phyloP scores from a whole-genome alignment of 129 eudicot genomes.

The Pittosporum tobira region DNA sequence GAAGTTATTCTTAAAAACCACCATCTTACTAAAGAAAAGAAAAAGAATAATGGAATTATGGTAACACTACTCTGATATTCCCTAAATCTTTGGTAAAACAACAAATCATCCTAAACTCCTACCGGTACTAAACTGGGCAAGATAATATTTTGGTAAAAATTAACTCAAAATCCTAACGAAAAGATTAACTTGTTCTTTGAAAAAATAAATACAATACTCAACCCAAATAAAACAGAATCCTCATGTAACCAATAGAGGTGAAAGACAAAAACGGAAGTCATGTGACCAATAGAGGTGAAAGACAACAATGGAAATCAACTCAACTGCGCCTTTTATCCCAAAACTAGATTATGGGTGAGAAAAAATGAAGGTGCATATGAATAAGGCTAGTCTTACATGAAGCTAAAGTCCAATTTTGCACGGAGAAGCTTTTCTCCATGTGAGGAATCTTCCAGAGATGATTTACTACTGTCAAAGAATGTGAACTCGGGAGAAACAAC shows the following conservation, averaged over 20 bases:
- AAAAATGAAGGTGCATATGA: not conserved
- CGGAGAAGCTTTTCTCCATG: constrained; percentile 91
- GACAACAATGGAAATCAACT: no score
- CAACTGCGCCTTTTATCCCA: no score
- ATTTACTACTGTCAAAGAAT: constrained; percentile 87
- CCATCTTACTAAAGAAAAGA: no score
- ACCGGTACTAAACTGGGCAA: not conserved
- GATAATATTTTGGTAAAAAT: not conserved
- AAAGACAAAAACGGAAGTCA: not conserved
- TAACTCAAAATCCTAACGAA: not conserved
- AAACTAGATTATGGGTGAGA: no score
- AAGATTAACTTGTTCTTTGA: not conserved
- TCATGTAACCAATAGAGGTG: not conserved
- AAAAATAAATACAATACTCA: not conserved
- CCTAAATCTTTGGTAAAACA: no score
- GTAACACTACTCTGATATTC: no score
- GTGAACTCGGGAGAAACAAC: constrained; percentile 97
- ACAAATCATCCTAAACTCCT: no score
- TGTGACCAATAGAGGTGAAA: not conserved
- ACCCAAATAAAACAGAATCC: not conserved
- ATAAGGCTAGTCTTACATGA: constrained; percentile 58
- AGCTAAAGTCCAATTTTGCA: constrained; percentile 84
- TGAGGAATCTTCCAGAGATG: constrained; percentile 69
- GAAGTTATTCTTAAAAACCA: no score
- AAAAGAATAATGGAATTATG: no score